Conservation (phyloP, 2,329 filamentous ascomycete species). For the Colletotrichum truncatum region DNA sequence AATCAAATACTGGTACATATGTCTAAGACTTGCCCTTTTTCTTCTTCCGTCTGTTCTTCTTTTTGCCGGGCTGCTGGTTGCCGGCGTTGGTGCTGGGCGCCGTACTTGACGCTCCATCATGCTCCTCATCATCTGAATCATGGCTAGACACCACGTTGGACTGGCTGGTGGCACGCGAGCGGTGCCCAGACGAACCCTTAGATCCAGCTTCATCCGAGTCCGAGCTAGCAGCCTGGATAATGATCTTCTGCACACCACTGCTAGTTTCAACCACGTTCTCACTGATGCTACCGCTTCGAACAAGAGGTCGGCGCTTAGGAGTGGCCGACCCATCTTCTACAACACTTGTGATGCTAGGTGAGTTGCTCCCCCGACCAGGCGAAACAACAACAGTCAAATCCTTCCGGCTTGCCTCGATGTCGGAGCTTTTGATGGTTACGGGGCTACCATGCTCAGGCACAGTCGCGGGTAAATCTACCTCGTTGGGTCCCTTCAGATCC, state of each 20-base stretch:
- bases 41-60: conserved; percentile 50
- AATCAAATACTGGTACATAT: not conserved
- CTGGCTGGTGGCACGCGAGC: conserved; percentile 21
- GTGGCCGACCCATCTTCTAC: conserved; percentile 19
- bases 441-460: conserved; percentile 15
- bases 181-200: conserved; percentile 25
- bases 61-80: conserved; percentile 37
- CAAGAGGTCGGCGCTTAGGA: conserved; percentile 25
- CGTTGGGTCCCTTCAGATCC: not conserved
- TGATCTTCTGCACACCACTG: conserved; percentile 31
- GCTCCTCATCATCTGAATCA: conserved; percentile 14
- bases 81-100: conserved; percentile 17
- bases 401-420: not conserved
- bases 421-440: too few relatives aligned
- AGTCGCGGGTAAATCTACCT: conserved; percentile 14
- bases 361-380: conserved; percentile 18
- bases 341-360: conserved; percentile 14
- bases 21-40: conserved; percentile 43
- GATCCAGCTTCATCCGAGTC: conserved; percentile 29
- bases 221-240: conserved; percentile 32
- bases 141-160: conserved; percentile 2
- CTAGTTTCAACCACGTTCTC: conserved; percentile 33
- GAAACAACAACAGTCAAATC: conserved; percentile 25
- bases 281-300: conserved; percentile 33
- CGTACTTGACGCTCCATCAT: conserved; percentile 21